phyloP scores from a whole-genome alignment of 73 alveolate species.

The Effrenium voratum region DNA sequence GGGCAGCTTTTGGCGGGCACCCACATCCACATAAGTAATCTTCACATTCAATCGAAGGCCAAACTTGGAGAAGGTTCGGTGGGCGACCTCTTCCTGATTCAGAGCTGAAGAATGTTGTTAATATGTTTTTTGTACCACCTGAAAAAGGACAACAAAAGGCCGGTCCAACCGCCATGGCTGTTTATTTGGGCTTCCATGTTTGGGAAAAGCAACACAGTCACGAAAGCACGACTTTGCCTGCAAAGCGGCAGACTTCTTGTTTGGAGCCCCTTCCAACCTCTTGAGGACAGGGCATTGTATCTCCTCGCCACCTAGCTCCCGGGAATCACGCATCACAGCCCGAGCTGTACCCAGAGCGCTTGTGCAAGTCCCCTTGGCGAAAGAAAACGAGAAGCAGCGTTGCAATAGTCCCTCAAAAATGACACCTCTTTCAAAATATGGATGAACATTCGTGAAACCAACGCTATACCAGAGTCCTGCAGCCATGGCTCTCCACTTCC shows the following conservation, averaged over 20 bases:
- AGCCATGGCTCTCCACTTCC: constrained; percentile 36
- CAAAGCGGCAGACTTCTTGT: neutral
- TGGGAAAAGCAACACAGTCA: neutral
- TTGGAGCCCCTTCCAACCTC: neutral
- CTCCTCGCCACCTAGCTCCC: neutral
- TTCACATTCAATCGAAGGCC: neutral
- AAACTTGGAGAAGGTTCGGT: neutral
- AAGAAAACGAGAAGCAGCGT: neutral
- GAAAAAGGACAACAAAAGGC: neutral
- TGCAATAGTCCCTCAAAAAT: neutral
- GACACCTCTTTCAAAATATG: neutral
- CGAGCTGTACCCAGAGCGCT: neutral
- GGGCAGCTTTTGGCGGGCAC: neutral
- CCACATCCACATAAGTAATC: neutral
- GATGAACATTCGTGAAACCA: neutral
- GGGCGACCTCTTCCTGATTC: neutral
- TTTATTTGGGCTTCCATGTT: neutral
- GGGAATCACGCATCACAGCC: no score
- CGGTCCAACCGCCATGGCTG: neutral
- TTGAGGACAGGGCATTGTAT: neutral
- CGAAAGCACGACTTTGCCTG: neutral
- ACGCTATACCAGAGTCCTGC: neutral
- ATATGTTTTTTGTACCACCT: no score
- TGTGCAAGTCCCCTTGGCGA: neutral
- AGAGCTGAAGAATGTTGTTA: neutral